phyloP scores from a whole-genome alignment of 805 yeast species.

The Candida coleopterorum region DNA sequence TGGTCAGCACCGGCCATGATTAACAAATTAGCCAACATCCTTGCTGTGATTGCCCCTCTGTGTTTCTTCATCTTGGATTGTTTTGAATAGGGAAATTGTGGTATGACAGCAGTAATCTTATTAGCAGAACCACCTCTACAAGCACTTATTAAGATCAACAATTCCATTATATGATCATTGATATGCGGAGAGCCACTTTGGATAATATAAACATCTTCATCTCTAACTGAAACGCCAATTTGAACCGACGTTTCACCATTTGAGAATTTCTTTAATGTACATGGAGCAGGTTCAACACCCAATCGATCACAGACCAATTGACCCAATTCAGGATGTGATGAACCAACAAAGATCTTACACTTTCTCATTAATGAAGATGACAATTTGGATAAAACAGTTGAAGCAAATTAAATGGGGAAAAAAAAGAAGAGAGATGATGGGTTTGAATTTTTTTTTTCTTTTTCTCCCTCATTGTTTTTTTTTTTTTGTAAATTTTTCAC shows the following conservation, averaged over 20 bases:
- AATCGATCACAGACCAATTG: conserved; percentile 81
- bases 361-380: conserved; percentile 64
- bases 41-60: conserved; percentile 97
- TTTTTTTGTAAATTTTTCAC: neutral
- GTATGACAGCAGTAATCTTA: conserved; percentile 93
- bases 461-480: neutral
- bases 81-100: conserved; percentile 95
- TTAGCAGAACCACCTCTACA: conserved; percentile 98
- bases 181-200: conserved; percentile 84
- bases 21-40: conserved; percentile 92
- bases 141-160: conserved; percentile 87
- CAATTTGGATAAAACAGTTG: conserved; percentile 7
- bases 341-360: conserved; percentile 94
- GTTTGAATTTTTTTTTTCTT: neutral
- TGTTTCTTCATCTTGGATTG: conserved; percentile 98
- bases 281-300: conserved; percentile 92
- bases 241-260: conserved; percentile 98
- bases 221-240: conserved; percentile 91
- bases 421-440: neutral
- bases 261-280: conserved; percentile 85
- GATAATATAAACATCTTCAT: conserved; percentile 90
- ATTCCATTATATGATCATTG: conserved; percentile 95
- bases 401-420: neutral
- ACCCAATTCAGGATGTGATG: conserved; percentile 95
- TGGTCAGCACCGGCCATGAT: conserved; percentile 99